Base-by-base conservation (phyloP, 2,329 filamentous ascomycete genomes). In the Aspergillus vadensis region DNA sequence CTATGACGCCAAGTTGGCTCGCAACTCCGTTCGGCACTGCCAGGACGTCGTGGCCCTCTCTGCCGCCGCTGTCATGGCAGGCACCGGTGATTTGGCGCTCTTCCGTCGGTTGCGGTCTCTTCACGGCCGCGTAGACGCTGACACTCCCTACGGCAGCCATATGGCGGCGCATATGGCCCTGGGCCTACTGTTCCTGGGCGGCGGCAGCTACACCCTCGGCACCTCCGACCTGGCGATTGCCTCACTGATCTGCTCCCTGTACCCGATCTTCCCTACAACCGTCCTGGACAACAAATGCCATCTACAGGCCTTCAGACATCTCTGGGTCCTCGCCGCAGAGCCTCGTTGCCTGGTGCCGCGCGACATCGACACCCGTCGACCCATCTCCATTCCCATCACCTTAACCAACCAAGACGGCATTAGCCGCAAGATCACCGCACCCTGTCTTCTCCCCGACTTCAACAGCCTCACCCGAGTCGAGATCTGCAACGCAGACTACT, bases 281-380 rank as follows among this genome's bases (percentile, higher is more conserved):
- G 91, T 98, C 2, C 90, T 96, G 70, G 95, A 99, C 78, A 98
- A 98, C 72, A 90, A 91, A 65, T 92, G 92, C 10, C 95, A 99
- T 70, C 83, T 99, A 5, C 95, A 99, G 79, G 95, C 96, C 3
- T 95, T 99, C 79, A 88, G 96, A 5, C 94, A 99, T 76, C 91
- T 99, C 71, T 99, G 95, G 95, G 94, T 97, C 10, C 83, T 99
- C 3, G 95, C 95, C 1, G 89, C 91, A 0, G 95, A 99, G 70
- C 87, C 92, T 9, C 86, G 96, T 55, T 98, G 94, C 72, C 84
- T 99, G 0, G 86, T 99, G 0, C 86, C 91, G 17, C 91, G 94
- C 63, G 95, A 99, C 67, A 85, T 95, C 3, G 88, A 95, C 61
- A 96, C 91, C 0, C 87, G 89, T 43, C 87, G 92, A 47, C 90